Conservation (phyloP, 306 rosid genomes). For the Pterocarpus santalinus region DNA sequence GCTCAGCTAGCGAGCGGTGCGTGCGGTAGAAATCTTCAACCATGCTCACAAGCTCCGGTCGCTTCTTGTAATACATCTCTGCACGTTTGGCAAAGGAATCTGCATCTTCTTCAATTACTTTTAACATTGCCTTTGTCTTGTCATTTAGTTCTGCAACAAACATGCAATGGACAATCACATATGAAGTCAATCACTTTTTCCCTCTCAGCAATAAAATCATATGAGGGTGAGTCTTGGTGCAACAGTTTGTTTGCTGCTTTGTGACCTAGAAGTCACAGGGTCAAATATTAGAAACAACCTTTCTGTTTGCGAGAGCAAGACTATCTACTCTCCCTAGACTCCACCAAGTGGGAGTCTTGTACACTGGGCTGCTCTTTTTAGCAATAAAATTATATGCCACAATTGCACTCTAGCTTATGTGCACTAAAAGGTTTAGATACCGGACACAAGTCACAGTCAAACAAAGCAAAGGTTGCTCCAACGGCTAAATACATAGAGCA, state of each 20-base stretch:
- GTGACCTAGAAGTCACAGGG: too few relatives aligned
- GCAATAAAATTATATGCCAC: not conserved
- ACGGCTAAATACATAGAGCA: conserved; percentile 44
- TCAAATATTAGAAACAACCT: too few relatives aligned
- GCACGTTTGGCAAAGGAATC: conserved; percentile 95
- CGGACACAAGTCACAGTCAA: conserved; percentile 14
- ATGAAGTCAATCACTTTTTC: not conserved
- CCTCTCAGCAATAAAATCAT: not conserved
- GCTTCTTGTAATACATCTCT: conserved; percentile 90
- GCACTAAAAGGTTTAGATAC: not conserved
- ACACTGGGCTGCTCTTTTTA: not conserved
- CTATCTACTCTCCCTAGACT: too few relatives aligned
- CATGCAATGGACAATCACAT: conserved; percentile 30
- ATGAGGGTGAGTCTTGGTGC: too few relatives aligned
- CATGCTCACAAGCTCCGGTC: conserved; percentile 82
- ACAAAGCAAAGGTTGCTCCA: conserved; percentile 37
- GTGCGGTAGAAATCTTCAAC: conserved; percentile 85
- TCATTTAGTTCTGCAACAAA: conserved; percentile 67
- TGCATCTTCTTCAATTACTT: conserved; percentile 79
- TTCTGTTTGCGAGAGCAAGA: too few relatives aligned
- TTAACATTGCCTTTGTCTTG: conserved; percentile 74
- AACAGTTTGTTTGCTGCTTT: too few relatives aligned
- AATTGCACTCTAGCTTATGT: not conserved
- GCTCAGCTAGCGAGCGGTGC: conserved; percentile 81
- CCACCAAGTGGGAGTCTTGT: too few relatives aligned